Base-by-base conservation (phyloP, 805 yeast genomes). In the Candida corydali region DNA sequence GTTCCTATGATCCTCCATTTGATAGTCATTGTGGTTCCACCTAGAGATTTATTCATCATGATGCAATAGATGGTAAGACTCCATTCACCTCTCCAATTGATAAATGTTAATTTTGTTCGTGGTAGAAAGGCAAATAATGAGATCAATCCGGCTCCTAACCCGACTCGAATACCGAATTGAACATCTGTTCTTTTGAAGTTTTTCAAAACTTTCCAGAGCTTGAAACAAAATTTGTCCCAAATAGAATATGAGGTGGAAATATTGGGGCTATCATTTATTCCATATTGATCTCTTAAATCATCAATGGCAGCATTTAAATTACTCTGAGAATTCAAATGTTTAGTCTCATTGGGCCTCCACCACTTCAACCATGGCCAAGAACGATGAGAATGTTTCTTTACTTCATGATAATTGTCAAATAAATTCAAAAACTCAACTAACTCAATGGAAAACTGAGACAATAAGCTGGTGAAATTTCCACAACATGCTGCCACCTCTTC, bases 401-500 rank as follows among this genome's bases (percentile, higher is more conserved):
- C 50, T 3, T 45, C 46, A 29, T 63, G 64, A 42, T 68, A 75
- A 5, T 66, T 63, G 9, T 64, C 65, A 24, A 78, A 52, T 7
- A 65, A 44, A 9, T 59, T 59, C 26, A 83, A 54, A 41, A 79
- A 76, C 2, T 56, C 59, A 15, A 57, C 51, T 34, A 85, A 56
- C 43, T 82, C 88, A 24, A 64, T 63, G 1, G 86, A 78, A 45
- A 77, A 78, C 38, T 82, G 76, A 3, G 76, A 73, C 26, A 86
- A 53, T 17, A 83, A 66, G 24, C 79, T 74, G 1, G 89, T 70
- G 51, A 85, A 85, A 52, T 85, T 83, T 1, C 89, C 91, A 61
- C 93, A 84, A 31, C 85, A 75, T 0, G 95, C 94, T 1, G 89
- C 84, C 3, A 85, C 82, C 45, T 83, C 88, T 57, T 85, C 94